phyloP scores from a whole-genome alignment of 306 rosid species.

The Delonix regia region DNA sequence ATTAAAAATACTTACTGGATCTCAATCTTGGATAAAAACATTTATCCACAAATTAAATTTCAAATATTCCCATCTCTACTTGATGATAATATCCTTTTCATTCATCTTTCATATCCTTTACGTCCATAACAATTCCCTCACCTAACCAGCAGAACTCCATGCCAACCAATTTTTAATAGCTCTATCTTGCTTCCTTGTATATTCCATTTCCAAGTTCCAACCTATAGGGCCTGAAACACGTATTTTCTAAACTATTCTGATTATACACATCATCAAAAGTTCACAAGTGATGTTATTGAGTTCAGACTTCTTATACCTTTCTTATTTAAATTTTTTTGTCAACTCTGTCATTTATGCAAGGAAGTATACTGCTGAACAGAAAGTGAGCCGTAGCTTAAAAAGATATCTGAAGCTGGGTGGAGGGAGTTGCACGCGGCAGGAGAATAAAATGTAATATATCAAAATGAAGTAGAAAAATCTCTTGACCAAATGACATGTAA shows the following conservation, averaged over 20 bases:
- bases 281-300: neutral
- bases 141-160: neutral
- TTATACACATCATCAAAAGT: neutral
- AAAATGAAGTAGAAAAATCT: neutral
- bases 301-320: neutral
- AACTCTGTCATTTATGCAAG: neutral
- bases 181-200: neutral
- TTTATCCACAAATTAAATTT: neutral
- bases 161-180: neutral
- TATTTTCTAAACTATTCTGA: neutral
- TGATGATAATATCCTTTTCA: neutral
- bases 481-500: neutral
- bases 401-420: neutral
- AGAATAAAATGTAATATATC: conserved; percentile 6
- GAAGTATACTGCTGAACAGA: neutral
- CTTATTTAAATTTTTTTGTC: neutral
- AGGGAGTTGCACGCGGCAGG: neutral
- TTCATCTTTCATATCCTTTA: conserved; percentile 2
- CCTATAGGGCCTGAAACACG: neutral
- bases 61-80: neutral
- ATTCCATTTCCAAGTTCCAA: neutral
- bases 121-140: neutral
- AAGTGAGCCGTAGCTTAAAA: neutral
- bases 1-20: neutral
- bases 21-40: neutral